Evolutionary conservation across 306 rosid species (phyloP).

Genomic region (Trichosanthes cucumerina): DNA sequence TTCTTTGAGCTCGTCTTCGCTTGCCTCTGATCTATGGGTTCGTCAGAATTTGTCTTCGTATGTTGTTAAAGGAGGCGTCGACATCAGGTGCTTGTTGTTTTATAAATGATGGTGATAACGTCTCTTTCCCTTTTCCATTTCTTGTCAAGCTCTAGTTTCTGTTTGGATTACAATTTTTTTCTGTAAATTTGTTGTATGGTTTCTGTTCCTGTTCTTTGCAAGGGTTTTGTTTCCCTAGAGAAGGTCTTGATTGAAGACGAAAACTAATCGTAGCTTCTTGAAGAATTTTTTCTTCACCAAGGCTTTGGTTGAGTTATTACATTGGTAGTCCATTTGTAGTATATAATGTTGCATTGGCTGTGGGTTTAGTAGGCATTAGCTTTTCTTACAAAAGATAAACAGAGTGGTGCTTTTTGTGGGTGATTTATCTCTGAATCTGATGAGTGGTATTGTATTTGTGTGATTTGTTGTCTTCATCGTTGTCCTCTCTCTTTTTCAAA

Average conservation of each 20-base stretch:
- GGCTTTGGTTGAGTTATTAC: not conserved
- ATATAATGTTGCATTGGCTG: not conserved
- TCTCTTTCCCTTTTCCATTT: not conserved
- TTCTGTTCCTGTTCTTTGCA: not conserved
- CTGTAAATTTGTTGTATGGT: not conserved
- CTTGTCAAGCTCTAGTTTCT: not conserved
- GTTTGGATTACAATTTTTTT: not conserved
- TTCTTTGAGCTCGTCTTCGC: slow-evolving; percentile 45
- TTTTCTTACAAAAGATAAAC: not conserved
- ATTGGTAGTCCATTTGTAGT: not conserved
- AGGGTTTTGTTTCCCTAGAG: not conserved
- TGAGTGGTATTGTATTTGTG: not conserved
- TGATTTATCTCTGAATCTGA: not conserved
- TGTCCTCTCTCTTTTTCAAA: not conserved
- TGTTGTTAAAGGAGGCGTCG: slow-evolving; percentile 59
- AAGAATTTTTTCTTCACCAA: not conserved
- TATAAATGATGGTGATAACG: not conserved
- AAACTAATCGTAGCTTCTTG: not conserved
- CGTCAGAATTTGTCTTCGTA: slow-evolving; percentile 61
- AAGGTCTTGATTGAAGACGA: not conserved
- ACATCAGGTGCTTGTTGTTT: slow-evolving; percentile 51
- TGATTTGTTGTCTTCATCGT: not conserved
- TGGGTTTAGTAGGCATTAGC: not conserved
- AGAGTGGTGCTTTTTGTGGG: not conserved
- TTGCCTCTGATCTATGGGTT: slow-evolving; percentile 72